Percentiles rank a stretch among this genome's conserved stretches.
phyloP scores from a whole-genome alignment of 148 eudicot species.

The Selenicereus undatus region DNA sequence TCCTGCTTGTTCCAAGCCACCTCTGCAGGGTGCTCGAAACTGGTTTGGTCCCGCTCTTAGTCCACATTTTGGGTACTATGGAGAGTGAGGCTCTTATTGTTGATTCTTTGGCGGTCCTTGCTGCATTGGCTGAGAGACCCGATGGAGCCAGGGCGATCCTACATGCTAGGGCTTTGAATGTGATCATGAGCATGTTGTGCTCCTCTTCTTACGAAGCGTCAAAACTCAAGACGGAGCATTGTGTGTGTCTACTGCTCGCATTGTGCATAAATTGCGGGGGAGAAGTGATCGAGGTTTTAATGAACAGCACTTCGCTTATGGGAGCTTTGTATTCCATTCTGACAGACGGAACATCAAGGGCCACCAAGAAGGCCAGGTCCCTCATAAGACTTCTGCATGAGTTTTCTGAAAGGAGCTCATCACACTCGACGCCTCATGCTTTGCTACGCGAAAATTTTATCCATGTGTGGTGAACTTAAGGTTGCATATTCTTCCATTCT shows the following conservation, averaged over 20 bases:
- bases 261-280: constrained; percentile 54
- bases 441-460: constrained; percentile 50
- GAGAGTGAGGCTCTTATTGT: constrained; percentile 51
- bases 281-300: constrained; percentile 76
- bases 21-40: constrained; percentile 50
- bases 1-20: constrained; percentile 53
- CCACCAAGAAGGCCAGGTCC: constrained; percentile 63
- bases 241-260: constrained; percentile 57
- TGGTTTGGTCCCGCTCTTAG: constrained; percentile 54
- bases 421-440: constrained; percentile 27
- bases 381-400: constrained; percentile 63
- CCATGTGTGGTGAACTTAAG: constrained; percentile 49
- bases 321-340: constrained; percentile 53
- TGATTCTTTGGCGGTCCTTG: constrained; percentile 62
- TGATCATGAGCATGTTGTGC: constrained; percentile 36
- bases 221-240: constrained; percentile 52
- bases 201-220: constrained; percentile 33
- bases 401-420: constrained; percentile 50
- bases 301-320: constrained; percentile 61
- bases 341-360: constrained; percentile 49
- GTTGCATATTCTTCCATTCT: constrained; percentile 10
- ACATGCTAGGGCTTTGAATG: constrained; percentile 33
- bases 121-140: constrained; percentile 53
- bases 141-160: constrained; percentile 60
- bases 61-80: constrained; percentile 33